Base-by-base conservation (phyloP, 768 basidiomycete species). In the Boletales sp. region DNA sequence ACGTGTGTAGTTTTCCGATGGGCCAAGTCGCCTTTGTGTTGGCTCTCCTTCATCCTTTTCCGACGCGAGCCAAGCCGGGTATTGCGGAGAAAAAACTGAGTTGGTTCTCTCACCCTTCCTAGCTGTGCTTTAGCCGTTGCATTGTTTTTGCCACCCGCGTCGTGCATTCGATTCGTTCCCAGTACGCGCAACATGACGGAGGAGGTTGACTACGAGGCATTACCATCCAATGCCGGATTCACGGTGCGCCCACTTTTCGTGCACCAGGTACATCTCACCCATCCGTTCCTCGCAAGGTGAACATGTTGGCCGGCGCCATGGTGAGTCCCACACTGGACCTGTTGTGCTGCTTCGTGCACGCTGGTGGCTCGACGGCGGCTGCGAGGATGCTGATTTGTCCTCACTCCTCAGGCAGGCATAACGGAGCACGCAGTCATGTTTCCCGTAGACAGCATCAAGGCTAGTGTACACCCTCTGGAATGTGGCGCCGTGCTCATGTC, bases 381-480 rank as follows among this genome's bases (percentile, higher is more conserved):
- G 38, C 36, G 34, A 30, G 30, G 40, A 39, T 50, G 47, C 56
- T 69, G 18, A 68, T 24, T n/a, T 10, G 39, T 57, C 24, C 51
- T 21, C 66, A 95, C 37, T 57, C 24, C 51, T 21, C 66, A 95
- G 94, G 97, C 97, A 60, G 97, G 97, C 53, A 98, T 99, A 60
- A 94, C 94, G 47, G 97, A 99, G 69, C 97, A 99, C 73, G 90
- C 94, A 29, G 93, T 97, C 66, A 98, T 99, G 88, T 99, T 90
- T 67, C 97, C 97, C 6, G 75, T 98, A 55, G 97, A 99, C 73
- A 95, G 92, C 63, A 97, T 99, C 67, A 99, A 99, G 79, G 97
- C 90, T 50, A 52, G 85, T 72, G 11, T 40, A 13, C 52, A 43
- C 31, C 40, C 40, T 21, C 41, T 21, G 32, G 21, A 5, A n/a